A percentile compares a stretch with the other conserved stretches of the same genome.
Evolutionary conservation across 768 basidiomycete genomes (phyloP).

Genomic region (Lactifluus rugatus): DNA sequence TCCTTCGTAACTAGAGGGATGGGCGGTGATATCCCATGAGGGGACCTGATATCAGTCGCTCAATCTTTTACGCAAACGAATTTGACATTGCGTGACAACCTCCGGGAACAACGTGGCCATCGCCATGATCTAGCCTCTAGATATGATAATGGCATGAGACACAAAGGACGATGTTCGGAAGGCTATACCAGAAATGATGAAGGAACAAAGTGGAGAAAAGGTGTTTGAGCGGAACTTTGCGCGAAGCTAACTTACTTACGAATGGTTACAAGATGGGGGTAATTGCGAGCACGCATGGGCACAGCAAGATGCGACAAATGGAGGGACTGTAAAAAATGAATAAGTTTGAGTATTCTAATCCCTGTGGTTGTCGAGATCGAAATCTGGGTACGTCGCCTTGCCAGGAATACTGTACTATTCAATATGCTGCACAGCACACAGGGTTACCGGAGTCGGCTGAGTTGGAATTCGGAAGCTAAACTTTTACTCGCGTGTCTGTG

Average conservation of each 20-base stretch:
- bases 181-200: neutral
- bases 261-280: neutral
- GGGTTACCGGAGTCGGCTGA: neutral
- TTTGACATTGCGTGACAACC: slow-evolving; percentile 12
- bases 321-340: neutral
- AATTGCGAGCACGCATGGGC: slow-evolving; percentile 10
- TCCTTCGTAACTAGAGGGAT: slow-evolving; percentile 13
- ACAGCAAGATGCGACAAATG: slow-evolving; percentile 12
- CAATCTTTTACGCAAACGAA: slow-evolving; percentile 14
- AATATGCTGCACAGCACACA: neutral
- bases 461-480: neutral
- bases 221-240: slow-evolving; percentile 8
- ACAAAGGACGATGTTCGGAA: slow-evolving; percentile 11
- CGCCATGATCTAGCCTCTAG: slow-evolving; percentile 1
- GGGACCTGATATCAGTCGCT: slow-evolving; percentile 6
- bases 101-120: slow-evolving; percentile 12
- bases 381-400: neutral
- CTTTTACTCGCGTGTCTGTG: too few relatives aligned
- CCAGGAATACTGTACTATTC: too few relatives aligned
- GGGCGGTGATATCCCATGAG: slow-evolving; percentile 1
- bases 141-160: neutral
- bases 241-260: slow-evolving; percentile 4
- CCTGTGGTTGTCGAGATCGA: neutral
- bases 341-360: neutral
- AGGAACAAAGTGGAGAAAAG: neutral